These are phyloP conservation scores for Fusarium caatingaense DNA, from an alignment of 2,329 filamentous ascomycete genomes.

Conservation along the genomic window DNA sequence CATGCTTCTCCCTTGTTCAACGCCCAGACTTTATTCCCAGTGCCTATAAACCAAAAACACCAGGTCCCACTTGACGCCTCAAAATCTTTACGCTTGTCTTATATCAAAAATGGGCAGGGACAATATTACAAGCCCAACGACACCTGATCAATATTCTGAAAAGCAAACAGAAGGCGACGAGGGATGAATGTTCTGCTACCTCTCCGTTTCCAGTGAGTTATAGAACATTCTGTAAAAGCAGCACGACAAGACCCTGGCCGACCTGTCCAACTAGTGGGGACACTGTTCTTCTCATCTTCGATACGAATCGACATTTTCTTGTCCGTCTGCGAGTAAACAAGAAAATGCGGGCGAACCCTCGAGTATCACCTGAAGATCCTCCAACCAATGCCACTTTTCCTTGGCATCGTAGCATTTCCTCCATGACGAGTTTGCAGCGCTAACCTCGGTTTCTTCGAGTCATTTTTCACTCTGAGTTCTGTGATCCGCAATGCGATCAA, in stretches of 20 bases:
- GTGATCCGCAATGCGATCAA: slow-evolving; percentile 25
- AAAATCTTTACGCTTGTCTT: background rate
- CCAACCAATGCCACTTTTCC: slow-evolving; percentile 24
- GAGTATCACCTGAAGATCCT: slow-evolving; percentile 5
- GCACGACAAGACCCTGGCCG: slow-evolving; percentile 10
- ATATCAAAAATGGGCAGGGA: slow-evolving; percentile 3
- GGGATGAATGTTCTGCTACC: too few species aligned
- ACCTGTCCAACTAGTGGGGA: background rate
- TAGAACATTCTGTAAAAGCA: slow-evolving; percentile 1
- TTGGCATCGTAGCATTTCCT: slow-evolving; percentile 26
- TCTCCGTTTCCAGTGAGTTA: background rate
- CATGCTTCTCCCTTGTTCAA: slow-evolving; percentile 29
- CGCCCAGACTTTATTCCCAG: slow-evolving; percentile 19
- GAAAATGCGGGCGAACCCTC: slow-evolving; percentile 13
- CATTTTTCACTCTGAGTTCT: slow-evolving; percentile 4
- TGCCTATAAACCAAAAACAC: background rate
- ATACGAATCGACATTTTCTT: slow-evolving; percentile 11
- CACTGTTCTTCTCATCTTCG: background rate
- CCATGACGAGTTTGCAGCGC: slow-evolving; percentile 28
- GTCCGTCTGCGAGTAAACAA: slow-evolving; percentile 19
- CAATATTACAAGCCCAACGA: background rate
- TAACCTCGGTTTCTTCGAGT: slow-evolving; percentile 26
- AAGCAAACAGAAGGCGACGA: background rate
- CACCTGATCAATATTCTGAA: background rate
- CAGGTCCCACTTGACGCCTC: slow-evolving; percentile 28